A percentile compares a stretch with the other conserved stretches of the same genome.
Conservation (phyloP, 805 yeast genomes). For the Wickerhamomyces rabaulensis region DNA sequence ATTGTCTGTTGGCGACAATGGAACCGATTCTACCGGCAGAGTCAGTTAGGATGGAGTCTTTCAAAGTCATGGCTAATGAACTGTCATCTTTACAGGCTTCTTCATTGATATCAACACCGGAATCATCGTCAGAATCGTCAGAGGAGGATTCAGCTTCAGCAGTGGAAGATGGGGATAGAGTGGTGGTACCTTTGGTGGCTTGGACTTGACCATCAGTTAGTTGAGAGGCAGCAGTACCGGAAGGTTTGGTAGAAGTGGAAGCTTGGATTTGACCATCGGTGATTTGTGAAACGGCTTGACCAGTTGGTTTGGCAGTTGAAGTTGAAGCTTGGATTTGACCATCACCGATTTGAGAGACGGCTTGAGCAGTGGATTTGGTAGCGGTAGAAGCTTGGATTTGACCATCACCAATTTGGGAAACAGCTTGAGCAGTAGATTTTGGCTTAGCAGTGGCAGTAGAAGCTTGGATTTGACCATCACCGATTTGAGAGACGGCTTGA, state of each 20-base stretch:
- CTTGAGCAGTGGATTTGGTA: background rate
- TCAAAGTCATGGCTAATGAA: slow-evolving; percentile 2
- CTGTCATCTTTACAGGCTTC: slow-evolving; percentile 5
- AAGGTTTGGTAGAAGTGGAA: slow-evolving; percentile 22
- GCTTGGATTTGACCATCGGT: slow-evolving; percentile 21
- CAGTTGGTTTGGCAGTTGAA: slow-evolving; percentile 1
- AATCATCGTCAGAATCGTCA: background rate
- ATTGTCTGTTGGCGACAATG: slow-evolving; percentile 38
- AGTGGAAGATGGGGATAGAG: background rate
- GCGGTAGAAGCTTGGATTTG: slow-evolving; percentile 8
- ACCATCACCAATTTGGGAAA: slow-evolving; percentile 17
- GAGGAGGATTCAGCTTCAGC: background rate
- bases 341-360: slow-evolving; percentile 2
- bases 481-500: slow-evolving; percentile 23
- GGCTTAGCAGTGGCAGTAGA: slow-evolving; percentile 33
- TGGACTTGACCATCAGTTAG: slow-evolving; percentile 1
- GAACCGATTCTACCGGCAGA: slow-evolving; percentile 13
- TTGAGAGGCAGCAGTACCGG: slow-evolving; percentile 3
- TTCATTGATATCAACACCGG: background rate
- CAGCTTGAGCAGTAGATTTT: slow-evolving; percentile 27
- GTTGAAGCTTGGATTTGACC: slow-evolving; percentile 4
- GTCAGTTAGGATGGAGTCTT: slow-evolving; percentile 7
- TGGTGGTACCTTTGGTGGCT: background rate
- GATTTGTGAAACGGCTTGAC: slow-evolving; percentile 12
- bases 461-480: slow-evolving; percentile 53